Evolutionary conservation across 768 basidiomycete species (phyloP).

Genomic region (Pholiota microspora): DNA sequence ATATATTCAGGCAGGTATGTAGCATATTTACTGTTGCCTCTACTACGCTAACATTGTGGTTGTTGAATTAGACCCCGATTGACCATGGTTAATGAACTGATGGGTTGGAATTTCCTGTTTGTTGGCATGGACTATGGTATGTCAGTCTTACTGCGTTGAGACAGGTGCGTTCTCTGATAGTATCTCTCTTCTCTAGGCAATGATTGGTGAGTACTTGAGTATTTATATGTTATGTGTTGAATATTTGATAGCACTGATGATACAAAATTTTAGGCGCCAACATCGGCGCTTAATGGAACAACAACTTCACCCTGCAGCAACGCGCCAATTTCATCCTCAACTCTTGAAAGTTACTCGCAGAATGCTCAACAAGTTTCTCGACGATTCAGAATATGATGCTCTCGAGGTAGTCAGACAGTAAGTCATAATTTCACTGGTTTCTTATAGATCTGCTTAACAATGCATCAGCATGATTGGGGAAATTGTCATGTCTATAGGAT

Average conservation of each 20-base stretch:
- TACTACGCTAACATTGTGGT: neutral
- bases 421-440: conserved; percentile 11
- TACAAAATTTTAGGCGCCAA: conserved; percentile 8
- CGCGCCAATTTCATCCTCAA: conserved; percentile 23
- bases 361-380: conserved; percentile 31
- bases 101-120: conserved; percentile 23
- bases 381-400: conserved; percentile 27
- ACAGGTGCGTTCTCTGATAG: too few relatives aligned
- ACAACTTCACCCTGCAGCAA: conserved; percentile 12
- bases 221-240: too few relatives aligned
- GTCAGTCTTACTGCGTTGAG: neutral
- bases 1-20: conserved; percentile 25
- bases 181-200: too few relatives aligned
- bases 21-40: neutral
- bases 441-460: neutral
- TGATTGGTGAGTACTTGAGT: too few relatives aligned
- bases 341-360: conserved; percentile 14
- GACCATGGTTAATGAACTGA: conserved; percentile 24
- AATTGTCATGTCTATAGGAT: conserved; percentile 33
- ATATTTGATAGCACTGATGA: neutral
- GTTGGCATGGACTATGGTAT: conserved; percentile 19
- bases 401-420: conserved; percentile 34
- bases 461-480: conserved; percentile 25
- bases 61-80: conserved; percentile 15
- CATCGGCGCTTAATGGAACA: conserved; percentile 19